Evolutionary conservation across 768 basidiomycete genomes (phyloP), one percentile per base, ranked within the genome.

Genomic region (Termitomyces sp.): DNA sequence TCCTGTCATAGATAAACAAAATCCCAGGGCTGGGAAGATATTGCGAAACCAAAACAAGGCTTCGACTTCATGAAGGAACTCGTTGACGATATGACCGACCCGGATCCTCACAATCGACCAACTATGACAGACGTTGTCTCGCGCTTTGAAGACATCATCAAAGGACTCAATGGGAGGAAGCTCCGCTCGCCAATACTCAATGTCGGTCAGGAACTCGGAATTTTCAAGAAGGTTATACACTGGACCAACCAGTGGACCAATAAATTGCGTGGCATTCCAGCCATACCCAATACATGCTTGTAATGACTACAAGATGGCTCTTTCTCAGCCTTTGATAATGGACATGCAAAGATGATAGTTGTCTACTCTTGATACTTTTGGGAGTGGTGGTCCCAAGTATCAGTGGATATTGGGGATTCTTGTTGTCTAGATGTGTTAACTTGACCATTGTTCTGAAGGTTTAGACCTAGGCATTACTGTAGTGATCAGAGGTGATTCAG

Each of bases 41-140:
- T 46, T 7, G 22, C 6, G 6, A 45, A 43, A 37, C 30, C 45
- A 15, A 53, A 54, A 30, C 22, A 55, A 57, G 71, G 67, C 0
- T 65, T 74, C 22, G 65, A 64, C 4, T 74, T 73, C 46, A 60
- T 73, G 38, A 49, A 57, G 34, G 60, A 66, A 1, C 59, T 74
- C 5, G 60, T 72, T 2, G 35, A 51, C 0, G 70, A 73, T 28
- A 76, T 77, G 75, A 62, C 66, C 0, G 63, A 74, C 52, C 48
- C 58, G 0, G 67, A 75, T 43, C 71, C 73, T 0, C 43, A 51
- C 8, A 67, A 67, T 45, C 69, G 75, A 14, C 74, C 74, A 0
- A 66, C 63, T 1, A 74, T 74, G 59, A 62, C 67, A 12, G 65
- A 73, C 32, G 73, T 72, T 4, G 66, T 74, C 21, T 43, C 53